Evolutionary conservation across 1,284 basidiomycete genomes (phyloP).

Genomic region (Porogramme epimiltina): DNA sequence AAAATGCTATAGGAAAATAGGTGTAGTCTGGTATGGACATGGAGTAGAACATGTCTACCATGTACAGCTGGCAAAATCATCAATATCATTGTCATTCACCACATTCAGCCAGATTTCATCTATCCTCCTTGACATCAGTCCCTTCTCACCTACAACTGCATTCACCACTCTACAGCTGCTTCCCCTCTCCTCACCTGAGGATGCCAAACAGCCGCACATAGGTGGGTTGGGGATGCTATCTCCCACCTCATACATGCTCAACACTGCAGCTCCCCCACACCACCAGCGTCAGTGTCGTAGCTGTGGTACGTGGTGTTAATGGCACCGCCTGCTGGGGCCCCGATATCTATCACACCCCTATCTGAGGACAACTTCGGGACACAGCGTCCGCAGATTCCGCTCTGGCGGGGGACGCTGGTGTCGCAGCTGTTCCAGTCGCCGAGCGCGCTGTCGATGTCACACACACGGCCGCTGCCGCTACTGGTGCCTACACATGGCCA

Average conservation of each 20-base stretch:
- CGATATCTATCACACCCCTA: slow-evolving; percentile 25
- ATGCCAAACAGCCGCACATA: slow-evolving; percentile 26
- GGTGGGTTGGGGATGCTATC: slow-evolving; percentile 51
- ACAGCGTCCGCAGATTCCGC: slow-evolving; percentile 29
- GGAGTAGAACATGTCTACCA: too few species aligned
- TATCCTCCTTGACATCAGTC: slow-evolving; percentile 46
- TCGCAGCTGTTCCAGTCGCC: slow-evolving; percentile 76
- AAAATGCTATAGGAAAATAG: too few species aligned
- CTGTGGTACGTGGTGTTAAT: slow-evolving; percentile 48
- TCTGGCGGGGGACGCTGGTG: slow-evolving; percentile 39
- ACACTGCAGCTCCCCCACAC: background rate
- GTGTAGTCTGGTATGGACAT: too few species aligned
- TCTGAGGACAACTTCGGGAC: slow-evolving; percentile 34
- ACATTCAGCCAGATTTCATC: slow-evolving; percentile 36
- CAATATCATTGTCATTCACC: slow-evolving; percentile 25
- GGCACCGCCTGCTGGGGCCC: slow-evolving; percentile 19
- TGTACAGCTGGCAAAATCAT: slow-evolving; percentile 34
- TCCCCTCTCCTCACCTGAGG: slow-evolving; percentile 53
- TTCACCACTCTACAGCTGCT: slow-evolving; percentile 62
- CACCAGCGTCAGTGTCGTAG: slow-evolving; percentile 59
- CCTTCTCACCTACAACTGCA: slow-evolving; percentile 57
- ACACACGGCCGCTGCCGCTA: slow-evolving; percentile 40
- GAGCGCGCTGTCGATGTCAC: slow-evolving; percentile 60
- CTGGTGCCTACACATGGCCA: slow-evolving; percentile 42
- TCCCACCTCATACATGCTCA: slow-evolving; percentile 50